Evolutionary conservation across 352 stramenopile genomes (phyloP), one percentile per base, ranked within the genome.

Genomic region (Vaucheria bursata): DNA sequence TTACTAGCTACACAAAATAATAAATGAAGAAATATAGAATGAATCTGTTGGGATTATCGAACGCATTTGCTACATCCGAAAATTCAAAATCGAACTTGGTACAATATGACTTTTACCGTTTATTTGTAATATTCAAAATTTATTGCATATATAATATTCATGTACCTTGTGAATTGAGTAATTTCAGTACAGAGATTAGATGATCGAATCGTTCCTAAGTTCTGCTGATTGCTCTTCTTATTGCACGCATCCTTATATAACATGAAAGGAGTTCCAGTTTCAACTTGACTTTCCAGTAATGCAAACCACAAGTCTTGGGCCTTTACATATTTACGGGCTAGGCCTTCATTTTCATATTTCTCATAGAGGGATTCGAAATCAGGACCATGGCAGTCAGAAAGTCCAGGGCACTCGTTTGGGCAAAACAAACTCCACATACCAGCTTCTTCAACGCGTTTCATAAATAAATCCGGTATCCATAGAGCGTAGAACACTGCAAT

Each of bases 231-330:
- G 31, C 91, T 97, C 85, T 99, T 99, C 81, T 82, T 83, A 85
- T 99, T 99, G 85, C 91, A 97, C 59, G 93, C 88, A 88, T 99
- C 96, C 88, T 99, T 99, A 90, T 96, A 99, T 2, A 99, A 87
- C 93, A 99, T 99, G 87, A 98, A 99, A 0, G 96, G 96, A 65
- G 95, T 98, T 69, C 96, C 96, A 0, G 96, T 99, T 87, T 99
- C 96, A 53, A 99, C 95, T 88, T 99, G 94, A 45, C 37, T 78
- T 0, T 68, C 33, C 12, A 76, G 59, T 34, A 69, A 34, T 34
- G 59, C 65, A 72, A 72, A 72, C 65, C 65, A 72, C 6, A 72
- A 12, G 18, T 72, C 65, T 40, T 72, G 65, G 18, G 65, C 6
- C 74, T 97, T 95, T 79, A 99, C 96, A 0, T 91, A 97, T 86